These are phyloP conservation scores for Globisporangium orthogonon DNA, from an alignment of 352 stramenopile genomes.

Conservation along the genomic window DNA sequence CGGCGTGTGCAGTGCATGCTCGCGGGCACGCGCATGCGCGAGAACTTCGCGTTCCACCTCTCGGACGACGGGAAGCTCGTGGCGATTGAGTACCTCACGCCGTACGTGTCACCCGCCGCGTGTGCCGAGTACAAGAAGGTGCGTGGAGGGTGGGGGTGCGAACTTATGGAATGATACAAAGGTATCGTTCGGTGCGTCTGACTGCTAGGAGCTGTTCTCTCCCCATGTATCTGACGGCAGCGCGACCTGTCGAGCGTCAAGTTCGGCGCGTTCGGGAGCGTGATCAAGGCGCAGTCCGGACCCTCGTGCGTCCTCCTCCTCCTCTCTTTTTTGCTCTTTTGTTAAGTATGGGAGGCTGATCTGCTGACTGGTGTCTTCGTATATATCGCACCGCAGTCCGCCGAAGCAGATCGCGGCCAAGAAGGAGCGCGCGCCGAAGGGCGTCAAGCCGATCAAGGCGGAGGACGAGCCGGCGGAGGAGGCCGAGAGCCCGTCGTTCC, in stretches of 20 bases:
- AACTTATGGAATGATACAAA: neutral
- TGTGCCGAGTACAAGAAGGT: conserved; percentile 57
- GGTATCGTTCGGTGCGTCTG: neutral
- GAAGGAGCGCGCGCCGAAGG: conserved; percentile 56
- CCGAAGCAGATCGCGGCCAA: conserved; percentile 57
- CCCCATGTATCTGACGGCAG: conserved; percentile 6
- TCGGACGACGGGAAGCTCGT: conserved; percentile 72
- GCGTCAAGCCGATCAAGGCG: conserved; percentile 61
- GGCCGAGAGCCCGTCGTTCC: conserved; percentile 62
- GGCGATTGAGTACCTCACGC: conserved; percentile 77
- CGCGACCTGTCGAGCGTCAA: conserved; percentile 53
- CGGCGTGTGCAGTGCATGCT: conserved; percentile 47
- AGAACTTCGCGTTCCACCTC: conserved; percentile 81
- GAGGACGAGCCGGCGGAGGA: conserved; percentile 58
- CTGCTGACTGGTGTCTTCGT: neutral
- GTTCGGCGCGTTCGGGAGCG: conserved; percentile 45
- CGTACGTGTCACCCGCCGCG: conserved; percentile 26
- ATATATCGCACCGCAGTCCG: conserved; percentile 22
- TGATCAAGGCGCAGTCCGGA: conserved; percentile 53
- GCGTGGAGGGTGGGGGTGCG: neutral
- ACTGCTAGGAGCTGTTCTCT: neutral
- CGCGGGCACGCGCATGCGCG: conserved; percentile 58
- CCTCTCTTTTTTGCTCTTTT: neutral
- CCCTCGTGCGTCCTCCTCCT: conserved; percentile 37
- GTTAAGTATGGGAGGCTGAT: neutral